Base-by-base conservation (phyloP, 2,329 filamentous ascomycete genomes). In the Elsinoe australis region DNA sequence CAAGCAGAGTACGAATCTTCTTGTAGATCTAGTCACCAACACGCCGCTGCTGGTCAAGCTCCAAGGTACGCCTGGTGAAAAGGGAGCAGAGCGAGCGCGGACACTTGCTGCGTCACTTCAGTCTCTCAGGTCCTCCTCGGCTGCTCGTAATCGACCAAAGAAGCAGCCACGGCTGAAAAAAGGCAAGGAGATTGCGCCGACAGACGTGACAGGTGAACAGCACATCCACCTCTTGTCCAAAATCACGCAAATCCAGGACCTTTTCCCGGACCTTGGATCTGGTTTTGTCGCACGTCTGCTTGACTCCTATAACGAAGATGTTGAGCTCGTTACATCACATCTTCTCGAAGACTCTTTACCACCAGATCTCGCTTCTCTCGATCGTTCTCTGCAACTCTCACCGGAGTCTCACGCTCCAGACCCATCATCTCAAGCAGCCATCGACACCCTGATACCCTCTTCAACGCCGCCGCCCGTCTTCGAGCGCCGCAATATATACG, bases 181-280 rank as follows among this genome's bases (percentile, higher is more conserved):
- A 63, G 82, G 82, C 24, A 88, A 87, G 60, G 71, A 67, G 4
- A 66, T 63, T 52, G 64, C 60, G 7, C 49, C 49, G 17, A 66
- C 55, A 14, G 57, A 65, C 17, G 58, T 59, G 4, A 61, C 59
- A 50, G 64, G 61, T 1, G 70, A 74, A 34, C 70, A 89, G 26
- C 86, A 92, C 59, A 69, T 90, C 17, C 87, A 95, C 64, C 81
- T 75, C 33, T 83, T 94, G 78, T 89, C 84, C 57, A 78, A 90
- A 41, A 80, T 96, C 45, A 84, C 84, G 0, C 87, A 94, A 62
- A 75, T 98, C n/a, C 88, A 95, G 61, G 90, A 98, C 60, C 72
- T 96, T 0, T 95, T 96, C 59, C 87, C 90, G 0, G 80, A 94
- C 53, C 71, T 96, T 7, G 88, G 89, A 4, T 82, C 85, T 3